Evolutionary conservation across 164 flowering plant genomes (phyloP), one percentile per base, ranked within the genome.

Genomic region (Taxillus chinensis): DNA sequence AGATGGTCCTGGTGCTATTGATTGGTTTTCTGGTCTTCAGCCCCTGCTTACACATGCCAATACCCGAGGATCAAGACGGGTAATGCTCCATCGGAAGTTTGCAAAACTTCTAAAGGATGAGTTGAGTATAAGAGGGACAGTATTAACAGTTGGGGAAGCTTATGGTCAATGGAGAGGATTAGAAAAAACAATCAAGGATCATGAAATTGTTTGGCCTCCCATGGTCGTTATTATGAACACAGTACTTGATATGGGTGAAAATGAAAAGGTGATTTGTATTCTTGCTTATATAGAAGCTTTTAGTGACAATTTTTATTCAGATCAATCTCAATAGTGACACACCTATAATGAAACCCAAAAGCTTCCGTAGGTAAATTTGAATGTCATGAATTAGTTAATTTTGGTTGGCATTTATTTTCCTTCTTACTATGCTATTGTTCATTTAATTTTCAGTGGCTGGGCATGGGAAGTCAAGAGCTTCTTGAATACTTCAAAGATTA

Each of bases 401-500:
- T 27, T 27, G 27, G 0, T 27, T 27, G 2, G 27, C 46, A 8
- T 8, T 11, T 48, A 48, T 45, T 38, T 51, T 39, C 8, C 13
- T 4, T 58, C 5, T 40, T 40, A 42, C 13, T 40, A 38, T 5
- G 38, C 9, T 56, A 6, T 65, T n/a, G 48, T 68, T n/a, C 40
- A 43, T 66, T 61, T 49, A 6, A 15, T 62, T 64, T 73, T 38
- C 78, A 93, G 99, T 95, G 99, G 99, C 17, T 78, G 56, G 99
- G 99, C 49, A 95, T 95, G 97, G 99, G 99, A 10, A 95, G 84
- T 68, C 85, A 72, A 59, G 99, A 91, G 71, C 90, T 95, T 57
- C 81, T 95, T 8, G 96, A 87, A 3, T 85, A 81, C 61, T 95
- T 95, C 71, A 63, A 63, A 45, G 1, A 63, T 0, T 95, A 86